Evolutionary conservation across 768 basidiomycete genomes (phyloP), one percentile per base, ranked within the genome.

Genomic region (Tremella mesenterica): DNA sequence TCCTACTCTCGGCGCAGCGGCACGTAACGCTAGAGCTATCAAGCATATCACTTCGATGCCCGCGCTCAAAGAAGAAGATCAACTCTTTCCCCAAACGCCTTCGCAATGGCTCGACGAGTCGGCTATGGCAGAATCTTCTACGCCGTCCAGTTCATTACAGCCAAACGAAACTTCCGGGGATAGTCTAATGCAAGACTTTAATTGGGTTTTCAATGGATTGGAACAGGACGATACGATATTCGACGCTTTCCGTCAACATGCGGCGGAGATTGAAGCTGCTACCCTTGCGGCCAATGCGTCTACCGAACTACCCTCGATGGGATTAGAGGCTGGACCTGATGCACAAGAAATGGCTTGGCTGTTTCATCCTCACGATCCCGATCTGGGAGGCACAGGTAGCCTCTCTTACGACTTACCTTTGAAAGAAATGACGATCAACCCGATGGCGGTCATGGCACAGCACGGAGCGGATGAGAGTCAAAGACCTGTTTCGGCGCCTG

Each of bases 1-100:
- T 38, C 65, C 67, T 9, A 50, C 59, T 12, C 45, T 69, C 29
- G 59, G 59, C 18, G 44, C 56, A 3, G 34, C 60, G 31, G 14
- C 26, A 20, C 52, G 56, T 16, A 57, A 54, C 44, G 58, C 62
- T 27, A 47, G 56, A 34, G 39, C 54, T 10, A 33, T 65, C 44
- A 57, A 58, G 28, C 48, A 36, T 12, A 39, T 63, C 33, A 25
- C 56, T 7, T 69, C 67, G 31, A 66, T 69, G 67, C 65, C 67
- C 16, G 53, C 65, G 4, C 56, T 69, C 20, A 64, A 56, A 41
- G 67, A 69, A 48, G 67, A 69, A 50, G 62, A 53, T 28, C 16
- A 50, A 18, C 21, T 13, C 26, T 7, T 33, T 27, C 14, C 52
- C 14, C 23, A 18, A 14, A 50, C 52, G 3, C 53, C 50, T 14